Conservation (phyloP, 225 moss, liverwort and hornwort species). For the Pleurozium schreberi region DNA sequence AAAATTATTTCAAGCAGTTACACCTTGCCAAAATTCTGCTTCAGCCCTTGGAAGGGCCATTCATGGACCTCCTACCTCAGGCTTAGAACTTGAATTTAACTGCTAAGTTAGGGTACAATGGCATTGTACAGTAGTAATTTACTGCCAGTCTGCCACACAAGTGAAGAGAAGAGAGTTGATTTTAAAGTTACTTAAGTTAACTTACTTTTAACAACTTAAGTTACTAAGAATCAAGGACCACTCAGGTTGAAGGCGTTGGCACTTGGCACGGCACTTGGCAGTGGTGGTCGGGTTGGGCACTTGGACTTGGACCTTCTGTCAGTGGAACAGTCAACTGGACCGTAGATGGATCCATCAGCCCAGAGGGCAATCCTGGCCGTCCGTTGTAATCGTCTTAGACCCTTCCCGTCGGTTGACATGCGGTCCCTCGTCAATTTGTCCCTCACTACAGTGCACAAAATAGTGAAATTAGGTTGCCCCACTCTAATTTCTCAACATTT, state of each 20-base stretch:
- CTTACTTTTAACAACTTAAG: no score
- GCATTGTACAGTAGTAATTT: neutral
- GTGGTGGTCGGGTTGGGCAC: neutral
- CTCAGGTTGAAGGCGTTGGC: neutral
- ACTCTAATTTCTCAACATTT: no score
- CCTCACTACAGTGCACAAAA: no score
- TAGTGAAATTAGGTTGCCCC: no score
- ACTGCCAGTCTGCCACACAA: neutral
- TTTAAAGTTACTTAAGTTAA: neutral
- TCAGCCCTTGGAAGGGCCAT: no score
- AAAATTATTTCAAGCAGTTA: no score
- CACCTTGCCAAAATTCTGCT: no score
- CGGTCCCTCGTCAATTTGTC: neutral
- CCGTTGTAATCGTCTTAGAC: neutral
- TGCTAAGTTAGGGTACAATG: neutral
- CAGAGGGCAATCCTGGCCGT: neutral
- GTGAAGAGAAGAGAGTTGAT: neutral
- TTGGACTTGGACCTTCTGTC: neutral
- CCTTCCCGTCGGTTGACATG: neutral
- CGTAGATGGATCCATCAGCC: neutral
- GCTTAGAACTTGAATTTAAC: neutral
- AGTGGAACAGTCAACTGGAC: neutral
- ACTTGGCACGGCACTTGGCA: conserved; percentile 4
- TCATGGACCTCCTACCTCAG: no score
- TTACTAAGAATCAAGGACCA: neutral